A percentile compares a stretch with the other conserved stretches of the same genome.
Evolutionary conservation across 805 yeast genomes (phyloP).

Genomic region (Clavispora phyllophila): DNA sequence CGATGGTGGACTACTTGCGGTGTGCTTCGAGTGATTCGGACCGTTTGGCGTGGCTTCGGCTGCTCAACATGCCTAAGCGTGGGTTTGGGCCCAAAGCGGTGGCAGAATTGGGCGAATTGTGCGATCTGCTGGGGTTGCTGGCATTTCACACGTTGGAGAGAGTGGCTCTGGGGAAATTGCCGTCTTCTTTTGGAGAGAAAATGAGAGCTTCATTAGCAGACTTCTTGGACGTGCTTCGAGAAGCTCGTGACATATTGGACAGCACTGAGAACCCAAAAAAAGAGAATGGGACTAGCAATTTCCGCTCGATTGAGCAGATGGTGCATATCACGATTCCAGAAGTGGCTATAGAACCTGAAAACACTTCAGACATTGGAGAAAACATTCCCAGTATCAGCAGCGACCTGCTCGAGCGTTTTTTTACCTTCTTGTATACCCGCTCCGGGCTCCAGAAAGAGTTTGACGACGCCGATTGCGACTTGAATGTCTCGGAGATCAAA

Average conservation of each 20-base stretch:
- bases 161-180: conserved; percentile 4
- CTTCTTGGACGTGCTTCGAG: conserved; percentile 24
- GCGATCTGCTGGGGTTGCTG: conserved; percentile 18
- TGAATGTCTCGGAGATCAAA: conserved; percentile 38
- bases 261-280: too few relatives aligned
- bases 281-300: too few relatives aligned
- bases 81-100: conserved; percentile 62
- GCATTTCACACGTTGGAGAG: conserved; percentile 7
- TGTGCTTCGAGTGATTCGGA: conserved; percentile 58
- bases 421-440: conserved; percentile 19
- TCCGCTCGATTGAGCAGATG: not conserved
- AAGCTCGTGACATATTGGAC: conserved; percentile 10
- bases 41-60: conserved; percentile 51
- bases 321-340: not conserved
- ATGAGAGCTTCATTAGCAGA: conserved; percentile 13
- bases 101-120: conserved; percentile 16
- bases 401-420: conserved; percentile 10
- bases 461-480: conserved; percentile 23
- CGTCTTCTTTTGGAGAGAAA: conserved; percentile 10
- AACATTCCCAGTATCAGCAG: not conserved
- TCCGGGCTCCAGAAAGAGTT: conserved; percentile 29
- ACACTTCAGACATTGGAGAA: not conserved
- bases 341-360: too few relatives aligned
- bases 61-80: conserved; percentile 55
- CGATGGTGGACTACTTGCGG: conserved; percentile 60